phyloP scores from a whole-genome alignment of 306 rosid species.

The Glycine soja region DNA sequence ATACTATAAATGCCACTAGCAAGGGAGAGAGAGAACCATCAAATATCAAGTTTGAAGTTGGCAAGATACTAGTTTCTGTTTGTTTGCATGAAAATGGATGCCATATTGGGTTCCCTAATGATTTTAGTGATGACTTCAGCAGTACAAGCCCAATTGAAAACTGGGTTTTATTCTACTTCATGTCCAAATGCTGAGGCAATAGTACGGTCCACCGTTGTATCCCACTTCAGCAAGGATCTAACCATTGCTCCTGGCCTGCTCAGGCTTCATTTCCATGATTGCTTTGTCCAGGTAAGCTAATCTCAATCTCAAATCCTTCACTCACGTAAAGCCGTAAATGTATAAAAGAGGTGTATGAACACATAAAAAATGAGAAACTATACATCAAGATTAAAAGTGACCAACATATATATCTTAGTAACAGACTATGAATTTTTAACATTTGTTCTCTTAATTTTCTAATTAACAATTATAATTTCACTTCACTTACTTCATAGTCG shows the following conservation, averaged over 20 bases:
- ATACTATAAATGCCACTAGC: slow-evolving; percentile 24
- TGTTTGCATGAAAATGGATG: slow-evolving; percentile 47
- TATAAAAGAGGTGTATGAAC: not conserved
- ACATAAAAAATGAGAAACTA: too few relatives aligned
- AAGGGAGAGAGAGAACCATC: slow-evolving; percentile 24
- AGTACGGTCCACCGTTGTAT: slow-evolving; percentile 67
- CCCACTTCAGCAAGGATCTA: slow-evolving; percentile 64
- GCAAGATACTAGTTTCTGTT: not conserved
- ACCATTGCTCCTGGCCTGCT: slow-evolving; percentile 69
- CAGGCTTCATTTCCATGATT: slow-evolving; percentile 76
- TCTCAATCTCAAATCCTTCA: slow-evolving; percentile 7
- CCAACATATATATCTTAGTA: not conserved
- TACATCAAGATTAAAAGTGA: not conserved
- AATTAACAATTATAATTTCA: not conserved
- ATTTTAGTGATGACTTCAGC: slow-evolving; percentile 51
- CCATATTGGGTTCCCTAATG: slow-evolving; percentile 38
- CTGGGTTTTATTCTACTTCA: slow-evolving; percentile 70
- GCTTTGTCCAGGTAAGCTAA: slow-evolving; percentile 55
- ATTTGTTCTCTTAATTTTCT: not conserved
- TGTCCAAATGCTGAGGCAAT: slow-evolving; percentile 73
- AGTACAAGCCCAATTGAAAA: slow-evolving; percentile 57
- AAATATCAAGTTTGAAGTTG: slow-evolving; percentile 38
- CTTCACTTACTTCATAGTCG: not conserved
- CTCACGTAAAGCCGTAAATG: slow-evolving; percentile 4
- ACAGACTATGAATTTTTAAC: not conserved